These are phyloP conservation scores for Globisporangium paddicum DNA, from an alignment of 352 stramenopile genomes.

Conservation along the genomic window DNA sequence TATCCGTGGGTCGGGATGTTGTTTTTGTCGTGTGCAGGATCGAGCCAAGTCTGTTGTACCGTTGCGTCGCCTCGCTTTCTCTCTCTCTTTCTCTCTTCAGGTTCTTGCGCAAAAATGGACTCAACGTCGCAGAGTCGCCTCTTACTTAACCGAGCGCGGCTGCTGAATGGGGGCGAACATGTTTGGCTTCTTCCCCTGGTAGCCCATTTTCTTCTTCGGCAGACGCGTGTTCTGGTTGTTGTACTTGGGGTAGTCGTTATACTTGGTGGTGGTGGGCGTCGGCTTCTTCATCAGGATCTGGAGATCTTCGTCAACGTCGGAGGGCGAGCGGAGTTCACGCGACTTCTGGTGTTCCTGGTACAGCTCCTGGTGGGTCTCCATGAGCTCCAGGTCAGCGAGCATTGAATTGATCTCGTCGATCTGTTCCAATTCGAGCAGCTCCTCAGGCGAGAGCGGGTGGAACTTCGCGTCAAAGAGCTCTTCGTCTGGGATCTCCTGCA, in stretches of 20 bases:
- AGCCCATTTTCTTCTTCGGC: slow-evolving; percentile 38
- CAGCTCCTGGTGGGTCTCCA: slow-evolving; percentile 70
- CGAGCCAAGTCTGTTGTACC: slow-evolving; percentile 5
- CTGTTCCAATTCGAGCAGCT: slow-evolving; percentile 68
- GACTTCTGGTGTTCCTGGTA: slow-evolving; percentile 11
- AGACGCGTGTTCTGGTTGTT: slow-evolving; percentile 15
- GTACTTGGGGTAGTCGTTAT: slow-evolving; percentile 31
- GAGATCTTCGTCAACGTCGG: slow-evolving; percentile 45
- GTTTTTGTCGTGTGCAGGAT: slow-evolving; percentile 25
- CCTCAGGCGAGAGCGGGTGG: slow-evolving; percentile 49
- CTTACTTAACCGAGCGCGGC: slow-evolving; percentile 68
- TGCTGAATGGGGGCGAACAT: slow-evolving; percentile 54
- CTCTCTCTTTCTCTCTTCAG: background rate
- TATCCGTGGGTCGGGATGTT: slow-evolving; percentile 13
- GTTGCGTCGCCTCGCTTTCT: background rate
- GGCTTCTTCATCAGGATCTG: slow-evolving; percentile 53
- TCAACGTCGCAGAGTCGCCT: background rate
- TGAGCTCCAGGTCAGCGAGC: slow-evolving; percentile 68
- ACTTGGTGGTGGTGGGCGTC: slow-evolving; percentile 21
- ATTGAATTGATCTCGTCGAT: slow-evolving; percentile 80
- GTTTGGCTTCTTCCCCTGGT: slow-evolving; percentile 35
- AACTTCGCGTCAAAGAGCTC: slow-evolving; percentile 70
- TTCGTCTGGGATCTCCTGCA: slow-evolving; percentile 64
- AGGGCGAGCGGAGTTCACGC: slow-evolving; percentile 16
- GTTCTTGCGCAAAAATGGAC: background rate